Percentiles rank a stretch among this genome's conserved stretches.
phyloP scores from a whole-genome alignment of 2,329 filamentous ascomycete species.

The Akanthomyces muscarius region DNA sequence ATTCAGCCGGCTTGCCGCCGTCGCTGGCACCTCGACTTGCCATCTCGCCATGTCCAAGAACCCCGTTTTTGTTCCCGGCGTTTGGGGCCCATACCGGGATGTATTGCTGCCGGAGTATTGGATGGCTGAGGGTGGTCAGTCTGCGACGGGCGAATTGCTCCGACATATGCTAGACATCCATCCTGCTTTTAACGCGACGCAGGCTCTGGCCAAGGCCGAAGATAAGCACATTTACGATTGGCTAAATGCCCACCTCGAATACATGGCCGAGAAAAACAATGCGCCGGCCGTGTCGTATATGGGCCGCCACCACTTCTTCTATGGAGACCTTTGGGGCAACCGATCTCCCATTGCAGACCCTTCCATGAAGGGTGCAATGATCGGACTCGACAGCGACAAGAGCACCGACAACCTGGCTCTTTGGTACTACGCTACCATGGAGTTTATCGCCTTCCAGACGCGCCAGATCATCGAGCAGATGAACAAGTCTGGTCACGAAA shows the following conservation, averaged over 20 bases:
- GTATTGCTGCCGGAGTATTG: constrained; percentile 88
- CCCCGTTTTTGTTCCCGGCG: constrained; percentile 88
- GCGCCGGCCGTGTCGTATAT: constrained; percentile 81
- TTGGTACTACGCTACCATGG: constrained; percentile 93
- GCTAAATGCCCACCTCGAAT: constrained; percentile 79
- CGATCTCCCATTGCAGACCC: constrained; percentile 89
- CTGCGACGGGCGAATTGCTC: constrained; percentile 88
- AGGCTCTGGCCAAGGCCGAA: constrained; percentile 73
- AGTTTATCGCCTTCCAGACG: constrained; percentile 97
- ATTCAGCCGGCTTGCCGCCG: constrained; percentile 86
- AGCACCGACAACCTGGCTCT: constrained; percentile 82
- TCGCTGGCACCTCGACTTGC: constrained; percentile 95
- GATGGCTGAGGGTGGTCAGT: constrained; percentile 97
- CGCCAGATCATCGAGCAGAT: constrained; percentile 92
- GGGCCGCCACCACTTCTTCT: constrained; percentile 95
- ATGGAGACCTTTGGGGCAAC: constrained; percentile 96
- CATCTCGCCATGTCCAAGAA: constrained; percentile 93
- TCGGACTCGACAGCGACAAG: constrained; percentile 84
- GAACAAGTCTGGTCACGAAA: constrained; percentile 83
- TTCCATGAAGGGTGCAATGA: constrained; percentile 84
- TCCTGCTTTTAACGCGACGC: constrained; percentile 77
- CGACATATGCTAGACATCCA: constrained; percentile 95
- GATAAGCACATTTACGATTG: constrained; percentile 93
- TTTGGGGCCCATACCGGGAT: constrained; percentile 96
- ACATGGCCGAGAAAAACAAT: constrained; percentile 63